Evolutionary conservation across 345 rosid genomes (phyloP).

Genomic region (Raphanus sativus): DNA sequence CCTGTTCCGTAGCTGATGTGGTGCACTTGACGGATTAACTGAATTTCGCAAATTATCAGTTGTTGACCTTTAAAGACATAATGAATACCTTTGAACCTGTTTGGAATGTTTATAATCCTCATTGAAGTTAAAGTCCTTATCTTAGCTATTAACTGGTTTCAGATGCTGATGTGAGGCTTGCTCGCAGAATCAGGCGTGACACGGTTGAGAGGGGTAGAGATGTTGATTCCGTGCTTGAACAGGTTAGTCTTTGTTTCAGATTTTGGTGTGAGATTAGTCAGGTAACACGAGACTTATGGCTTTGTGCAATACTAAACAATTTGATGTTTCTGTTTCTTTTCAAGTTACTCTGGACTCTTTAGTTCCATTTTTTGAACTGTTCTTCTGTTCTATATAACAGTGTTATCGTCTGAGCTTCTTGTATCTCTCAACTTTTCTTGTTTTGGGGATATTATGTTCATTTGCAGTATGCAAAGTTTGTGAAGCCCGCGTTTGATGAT

Average conservation of each 20-base stretch:
- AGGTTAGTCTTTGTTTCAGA: slow-evolving; percentile 50
- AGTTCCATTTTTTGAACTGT: not conserved
- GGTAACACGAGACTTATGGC: not conserved
- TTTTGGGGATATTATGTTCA: slow-evolving; percentile 18
- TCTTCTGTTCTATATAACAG: not conserved
- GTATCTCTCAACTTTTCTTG: not conserved
- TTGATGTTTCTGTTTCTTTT: not conserved
- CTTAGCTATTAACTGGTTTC: slow-evolving; percentile 39
- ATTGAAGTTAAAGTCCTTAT: slow-evolving; percentile 16
- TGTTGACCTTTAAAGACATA: slow-evolving; percentile 1
- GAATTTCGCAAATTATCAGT: not conserved
- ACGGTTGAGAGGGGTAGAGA: slow-evolving; percentile 97
- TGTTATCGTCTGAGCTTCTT: slow-evolving; percentile 5
- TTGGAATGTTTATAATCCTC: slow-evolving; percentile 1
- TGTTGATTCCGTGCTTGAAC: slow-evolving; percentile 93
- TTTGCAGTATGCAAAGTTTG: slow-evolving; percentile 93
- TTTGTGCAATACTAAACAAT: slow-evolving; percentile 5
- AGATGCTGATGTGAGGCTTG: slow-evolving; percentile 99
- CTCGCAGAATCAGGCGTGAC: slow-evolving; percentile 98
- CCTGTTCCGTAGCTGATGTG: not conserved
- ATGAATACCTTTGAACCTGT: not conserved
- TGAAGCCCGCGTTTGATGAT: slow-evolving; percentile 98
- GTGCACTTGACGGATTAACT: slow-evolving; percentile 7
- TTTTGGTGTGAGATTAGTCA: not conserved
- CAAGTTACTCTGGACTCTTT: not conserved